phyloP scores from a whole-genome alignment of 148 eudicot species.

The Polygonum aviculare region DNA sequence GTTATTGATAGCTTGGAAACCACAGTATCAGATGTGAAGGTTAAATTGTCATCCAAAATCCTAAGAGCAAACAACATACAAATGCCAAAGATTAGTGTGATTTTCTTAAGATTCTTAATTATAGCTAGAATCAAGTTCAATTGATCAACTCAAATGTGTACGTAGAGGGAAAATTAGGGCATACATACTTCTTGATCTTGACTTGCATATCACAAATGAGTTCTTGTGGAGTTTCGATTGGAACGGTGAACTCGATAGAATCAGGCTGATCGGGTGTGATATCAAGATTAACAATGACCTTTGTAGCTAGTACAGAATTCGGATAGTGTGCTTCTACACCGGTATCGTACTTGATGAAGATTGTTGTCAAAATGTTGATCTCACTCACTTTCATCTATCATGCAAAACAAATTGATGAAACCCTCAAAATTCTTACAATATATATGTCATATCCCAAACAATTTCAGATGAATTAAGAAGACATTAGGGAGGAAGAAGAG shows the following conservation, averaged over 20 bases:
- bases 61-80: neutral
- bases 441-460: too few species aligned
- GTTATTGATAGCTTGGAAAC: neutral
- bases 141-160: neutral
- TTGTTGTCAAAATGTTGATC: neutral
- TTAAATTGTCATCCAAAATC: neutral
- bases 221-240: neutral
- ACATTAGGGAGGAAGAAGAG: too few species aligned
- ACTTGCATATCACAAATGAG: neutral
- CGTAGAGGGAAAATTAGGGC: neutral
- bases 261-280: conserved; percentile 1
- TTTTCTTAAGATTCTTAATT: neutral
- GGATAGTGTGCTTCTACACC: conserved; percentile 6
- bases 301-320: neutral
- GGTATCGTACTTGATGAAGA: neutral
- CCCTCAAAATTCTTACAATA: too few species aligned
- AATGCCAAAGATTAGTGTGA: neutral
- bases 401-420: neutral
- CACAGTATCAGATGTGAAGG: neutral
- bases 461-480: too few species aligned
- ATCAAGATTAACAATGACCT: conserved; percentile 1
- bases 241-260: neutral
- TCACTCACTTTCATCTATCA: conserved; percentile 3
- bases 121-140: neutral
- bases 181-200: neutral